Conservation (phyloP, 768 basidiomycete species). For the Lactifluus hygrophoroides region DNA sequence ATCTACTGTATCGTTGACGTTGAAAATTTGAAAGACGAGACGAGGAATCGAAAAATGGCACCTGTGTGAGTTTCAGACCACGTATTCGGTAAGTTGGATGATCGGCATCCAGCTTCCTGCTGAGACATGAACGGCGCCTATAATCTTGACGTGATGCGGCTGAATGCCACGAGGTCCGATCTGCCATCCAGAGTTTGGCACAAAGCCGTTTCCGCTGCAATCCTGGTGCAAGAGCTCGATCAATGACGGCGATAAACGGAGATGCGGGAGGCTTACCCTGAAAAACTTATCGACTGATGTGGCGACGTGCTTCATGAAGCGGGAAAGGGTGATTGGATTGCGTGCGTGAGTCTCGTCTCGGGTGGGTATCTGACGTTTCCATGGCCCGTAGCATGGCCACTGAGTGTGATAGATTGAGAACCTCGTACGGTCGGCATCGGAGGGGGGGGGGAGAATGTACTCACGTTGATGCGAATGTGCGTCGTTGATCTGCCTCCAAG, state of each 20-base stretch:
- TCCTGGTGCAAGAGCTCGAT: neutral
- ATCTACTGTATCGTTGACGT: no score
- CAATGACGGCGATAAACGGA: neutral
- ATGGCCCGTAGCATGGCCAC: neutral
- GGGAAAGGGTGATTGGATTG: neutral
- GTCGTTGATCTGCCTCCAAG: neutral
- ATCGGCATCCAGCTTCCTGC: conserved; percentile 10
- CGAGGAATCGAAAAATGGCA: neutral
- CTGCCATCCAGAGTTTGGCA: neutral
- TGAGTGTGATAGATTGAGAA: neutral
- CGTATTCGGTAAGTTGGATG: conserved; percentile 6
- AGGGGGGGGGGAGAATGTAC: neutral
- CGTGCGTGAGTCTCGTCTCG: conserved; percentile 1
- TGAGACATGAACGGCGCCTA: conserved; percentile 9
- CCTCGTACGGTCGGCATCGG: neutral
- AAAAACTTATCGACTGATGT: neutral
- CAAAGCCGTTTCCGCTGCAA: neutral
- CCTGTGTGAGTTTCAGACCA: neutral
- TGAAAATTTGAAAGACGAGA: no score
- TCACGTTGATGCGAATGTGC: neutral
- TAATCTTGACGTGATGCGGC: neutral
- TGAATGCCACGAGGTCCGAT: neutral
- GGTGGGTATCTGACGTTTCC: neutral
- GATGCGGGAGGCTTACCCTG: neutral
- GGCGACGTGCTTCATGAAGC: conserved; percentile 6